These are phyloP conservation scores for Trichoderma aggressivum DNA, from an alignment of 2,329 filamentous ascomycete genomes.

Conservation along the genomic window DNA sequence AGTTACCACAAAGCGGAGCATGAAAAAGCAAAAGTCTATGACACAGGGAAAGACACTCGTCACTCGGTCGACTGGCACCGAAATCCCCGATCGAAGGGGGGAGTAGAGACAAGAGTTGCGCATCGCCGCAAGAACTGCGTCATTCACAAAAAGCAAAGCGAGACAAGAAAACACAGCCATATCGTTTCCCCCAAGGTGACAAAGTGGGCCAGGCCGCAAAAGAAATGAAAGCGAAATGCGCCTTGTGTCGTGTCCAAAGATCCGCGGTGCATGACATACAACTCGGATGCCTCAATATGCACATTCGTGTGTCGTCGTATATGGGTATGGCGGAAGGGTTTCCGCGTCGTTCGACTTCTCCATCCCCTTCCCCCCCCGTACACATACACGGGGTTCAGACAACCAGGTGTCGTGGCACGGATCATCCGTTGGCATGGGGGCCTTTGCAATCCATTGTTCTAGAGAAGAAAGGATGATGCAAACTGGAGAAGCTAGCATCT, in stretches of 20 bases:
- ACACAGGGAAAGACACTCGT: neutral
- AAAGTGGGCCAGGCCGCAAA: neutral
- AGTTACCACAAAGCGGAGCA: neutral
- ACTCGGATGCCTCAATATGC: constrained; percentile 1
- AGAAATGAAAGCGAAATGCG: neutral
- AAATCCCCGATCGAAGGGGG: neutral
- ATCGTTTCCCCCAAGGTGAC: neutral
- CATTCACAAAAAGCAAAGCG: neutral
- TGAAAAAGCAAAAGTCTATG: neutral
- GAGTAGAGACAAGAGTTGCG: neutral
- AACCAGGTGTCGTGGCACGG: too few relatives aligned
- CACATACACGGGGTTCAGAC: too few relatives aligned
- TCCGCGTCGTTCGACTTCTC: neutral
- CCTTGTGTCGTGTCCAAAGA: constrained; percentile 1
- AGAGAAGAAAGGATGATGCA: constrained; percentile 2
- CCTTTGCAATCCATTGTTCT: neutral
- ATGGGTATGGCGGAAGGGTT: neutral
- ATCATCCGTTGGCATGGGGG: constrained; percentile 3
- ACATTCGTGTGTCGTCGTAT: constrained; percentile 1
- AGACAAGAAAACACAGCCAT: neutral
- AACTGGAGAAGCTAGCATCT: constrained; percentile 1
- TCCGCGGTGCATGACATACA: constrained; percentile 1
- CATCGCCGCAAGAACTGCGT: neutral
- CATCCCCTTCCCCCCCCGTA: neutral
- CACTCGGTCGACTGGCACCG: neutral